Conservation (phyloP, 257 asterid species). For the Scutellaria minor region DNA sequence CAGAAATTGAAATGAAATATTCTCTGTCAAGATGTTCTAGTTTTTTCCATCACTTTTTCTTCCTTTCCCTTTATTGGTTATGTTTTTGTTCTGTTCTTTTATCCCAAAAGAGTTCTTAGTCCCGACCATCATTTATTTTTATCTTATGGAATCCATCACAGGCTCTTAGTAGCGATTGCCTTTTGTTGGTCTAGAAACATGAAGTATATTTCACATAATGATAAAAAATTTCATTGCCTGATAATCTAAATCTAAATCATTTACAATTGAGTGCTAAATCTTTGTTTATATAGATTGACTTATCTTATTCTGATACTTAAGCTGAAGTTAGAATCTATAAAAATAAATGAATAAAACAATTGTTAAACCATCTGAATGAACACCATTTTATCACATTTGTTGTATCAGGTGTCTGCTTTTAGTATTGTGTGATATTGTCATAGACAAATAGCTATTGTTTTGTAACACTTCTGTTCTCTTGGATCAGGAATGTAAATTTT, state of each 20-base stretch:
- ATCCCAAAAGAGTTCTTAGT: not conserved
- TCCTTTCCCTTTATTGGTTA: conserved; percentile 1
- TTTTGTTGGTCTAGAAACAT: conserved; percentile 3
- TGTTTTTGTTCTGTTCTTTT: not conserved
- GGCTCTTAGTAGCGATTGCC: not conserved
- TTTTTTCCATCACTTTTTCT: not conserved
- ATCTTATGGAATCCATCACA: not conserved
- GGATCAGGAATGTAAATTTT: conserved; percentile 76
- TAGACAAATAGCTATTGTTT: conserved; percentile 18
- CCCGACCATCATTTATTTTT: not conserved
- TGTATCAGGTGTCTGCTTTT: not conserved
- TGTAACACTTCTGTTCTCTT: conserved; percentile 28
- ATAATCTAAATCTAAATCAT: not conserved
- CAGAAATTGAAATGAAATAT: not conserved
- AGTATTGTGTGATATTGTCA: not conserved
- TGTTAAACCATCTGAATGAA: conserved; percentile 8
- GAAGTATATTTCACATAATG: not conserved
- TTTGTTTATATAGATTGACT: not conserved
- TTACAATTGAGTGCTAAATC: conserved; percentile 41
- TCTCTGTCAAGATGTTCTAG: not conserved
- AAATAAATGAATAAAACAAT: not conserved
- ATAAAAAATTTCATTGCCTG: not conserved
- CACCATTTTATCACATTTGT: not conserved
- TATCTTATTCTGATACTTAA: not conserved
- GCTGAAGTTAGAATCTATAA: not conserved